phyloP scores from a whole-genome alignment of 352 stramenopile genomes.

The Phytophthora melonis region DNA sequence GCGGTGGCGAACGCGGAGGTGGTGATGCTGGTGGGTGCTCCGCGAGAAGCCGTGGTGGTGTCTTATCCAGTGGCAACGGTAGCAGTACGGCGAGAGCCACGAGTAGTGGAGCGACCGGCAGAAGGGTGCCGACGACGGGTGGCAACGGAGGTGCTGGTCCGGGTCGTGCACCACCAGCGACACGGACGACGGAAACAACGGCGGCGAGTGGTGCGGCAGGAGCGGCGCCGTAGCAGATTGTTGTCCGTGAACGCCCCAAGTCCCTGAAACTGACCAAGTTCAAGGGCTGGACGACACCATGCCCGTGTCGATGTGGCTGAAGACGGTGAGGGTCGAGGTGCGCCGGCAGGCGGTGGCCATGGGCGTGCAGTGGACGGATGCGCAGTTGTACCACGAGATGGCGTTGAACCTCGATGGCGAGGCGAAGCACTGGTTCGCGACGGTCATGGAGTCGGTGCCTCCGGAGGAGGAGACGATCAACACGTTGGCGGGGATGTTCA shows the following conservation, averaged over 20 bases:
- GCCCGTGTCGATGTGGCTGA: constrained; percentile 9
- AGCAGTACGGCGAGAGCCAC: too few species aligned
- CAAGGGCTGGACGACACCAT: constrained; percentile 13
- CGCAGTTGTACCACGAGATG: background rate
- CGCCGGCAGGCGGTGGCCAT: background rate
- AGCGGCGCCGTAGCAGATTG: too few species aligned
- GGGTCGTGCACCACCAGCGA: too few species aligned
- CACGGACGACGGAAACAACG: too few species aligned
- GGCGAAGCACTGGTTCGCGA: background rate
- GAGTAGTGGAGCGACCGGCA: too few species aligned
- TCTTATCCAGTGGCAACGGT: too few species aligned
- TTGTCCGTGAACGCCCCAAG: background rate
- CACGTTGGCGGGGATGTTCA: background rate
- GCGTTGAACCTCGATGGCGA: background rate
- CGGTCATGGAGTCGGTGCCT: background rate
- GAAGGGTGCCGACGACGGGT: too few species aligned
- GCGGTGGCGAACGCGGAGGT: too few species aligned
- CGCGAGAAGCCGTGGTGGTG: too few species aligned
- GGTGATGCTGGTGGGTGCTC: too few species aligned
- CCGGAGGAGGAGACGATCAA: background rate
- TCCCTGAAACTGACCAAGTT: background rate
- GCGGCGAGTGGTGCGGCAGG: too few species aligned
- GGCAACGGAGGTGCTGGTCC: too few species aligned
- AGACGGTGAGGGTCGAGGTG: background rate
- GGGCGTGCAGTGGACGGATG: background rate